Percentiles rank a stretch among this genome's conserved stretches.
phyloP scores from a whole-genome alignment of 2,329 filamentous ascomycete genomes.

The Didymella glomerata region DNA sequence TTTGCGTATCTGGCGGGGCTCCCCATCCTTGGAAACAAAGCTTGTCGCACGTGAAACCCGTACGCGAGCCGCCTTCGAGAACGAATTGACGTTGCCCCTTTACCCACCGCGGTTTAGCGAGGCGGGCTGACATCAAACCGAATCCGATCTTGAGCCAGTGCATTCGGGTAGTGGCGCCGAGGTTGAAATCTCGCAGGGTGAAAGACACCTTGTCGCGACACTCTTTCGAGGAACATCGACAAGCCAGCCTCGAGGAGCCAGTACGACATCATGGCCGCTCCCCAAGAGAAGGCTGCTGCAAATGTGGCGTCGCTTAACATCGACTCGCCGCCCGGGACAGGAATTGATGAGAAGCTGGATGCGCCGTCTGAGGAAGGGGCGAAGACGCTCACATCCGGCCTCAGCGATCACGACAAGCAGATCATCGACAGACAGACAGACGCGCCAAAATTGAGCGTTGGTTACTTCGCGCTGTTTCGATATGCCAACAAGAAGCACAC shows the following conservation, averaged over 20 bases:
- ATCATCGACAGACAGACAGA: constrained; percentile 53
- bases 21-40: constrained; percentile 4
- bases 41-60: constrained; percentile 17
- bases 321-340: constrained; percentile 19
- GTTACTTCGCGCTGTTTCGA: constrained; percentile 57
- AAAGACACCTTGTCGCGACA: constrained; percentile 14
- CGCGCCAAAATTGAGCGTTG: constrained; percentile 54
- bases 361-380: constrained; percentile 31
- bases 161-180: constrained; percentile 18
- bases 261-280: constrained; percentile 17
- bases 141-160: constrained; percentile 11
- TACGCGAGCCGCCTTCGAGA: constrained; percentile 16
- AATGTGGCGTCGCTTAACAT: constrained; percentile 12
- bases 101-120: constrained; percentile 17
- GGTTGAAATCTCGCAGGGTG: constrained; percentile 19
- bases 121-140: constrained; percentile 15
- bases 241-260: constrained; percentile 14
- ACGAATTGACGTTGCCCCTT: constrained; percentile 17
- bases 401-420: constrained; percentile 45
- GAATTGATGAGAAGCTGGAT: constrained; percentile 38
- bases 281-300: constrained; percentile 20
- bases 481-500: constrained; percentile 55
- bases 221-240: constrained; percentile 12
- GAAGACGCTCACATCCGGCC: constrained; percentile 32
- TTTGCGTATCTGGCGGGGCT: constrained; percentile 16